Evolutionary conservation across 192 early-diverging fungal species (phyloP).

Genomic region (Bifiguratus adelaidae): DNA sequence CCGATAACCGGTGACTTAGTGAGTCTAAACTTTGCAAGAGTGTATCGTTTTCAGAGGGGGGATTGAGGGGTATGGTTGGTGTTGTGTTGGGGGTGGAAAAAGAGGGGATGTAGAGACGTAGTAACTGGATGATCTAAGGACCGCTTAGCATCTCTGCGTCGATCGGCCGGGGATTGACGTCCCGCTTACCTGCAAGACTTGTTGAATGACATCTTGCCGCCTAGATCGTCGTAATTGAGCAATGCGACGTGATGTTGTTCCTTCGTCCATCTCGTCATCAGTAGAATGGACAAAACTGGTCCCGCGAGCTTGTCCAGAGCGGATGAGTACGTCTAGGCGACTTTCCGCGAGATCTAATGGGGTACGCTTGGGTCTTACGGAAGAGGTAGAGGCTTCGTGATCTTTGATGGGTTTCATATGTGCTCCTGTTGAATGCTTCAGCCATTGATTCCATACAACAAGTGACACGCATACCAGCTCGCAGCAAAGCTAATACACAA

Average conservation of each 20-base stretch:
- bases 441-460: too few relatives aligned
- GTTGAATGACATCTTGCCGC: constrained; percentile 3
- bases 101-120: constrained; percentile 10
- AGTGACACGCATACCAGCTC: constrained; percentile 8
- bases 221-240: not conserved
- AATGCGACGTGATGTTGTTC: not conserved
- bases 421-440: constrained; percentile 6
- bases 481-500: constrained; percentile 13
- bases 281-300: too few relatives aligned
- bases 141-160: too few relatives aligned
- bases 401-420: not conserved
- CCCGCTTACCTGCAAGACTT: not conserved
- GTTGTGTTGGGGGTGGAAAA: too few relatives aligned
- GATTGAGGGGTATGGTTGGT: constrained; percentile 1
- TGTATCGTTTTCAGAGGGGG: not conserved
- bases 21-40: not conserved
- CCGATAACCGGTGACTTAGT: not conserved
- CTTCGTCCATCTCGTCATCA: too few relatives aligned
- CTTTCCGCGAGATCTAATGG: constrained; percentile 19
- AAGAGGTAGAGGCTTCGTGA: not conserved
- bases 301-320: too few relatives aligned
- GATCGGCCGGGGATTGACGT: too few relatives aligned
- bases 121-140: constrained; percentile 16
- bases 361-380: constrained; percentile 6
- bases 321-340: constrained; percentile 13